Evolutionary conservation across 139 green algal species (phyloP), one percentile per base, ranked within the genome.

Genomic region (Micractinium conductrix): DNA sequence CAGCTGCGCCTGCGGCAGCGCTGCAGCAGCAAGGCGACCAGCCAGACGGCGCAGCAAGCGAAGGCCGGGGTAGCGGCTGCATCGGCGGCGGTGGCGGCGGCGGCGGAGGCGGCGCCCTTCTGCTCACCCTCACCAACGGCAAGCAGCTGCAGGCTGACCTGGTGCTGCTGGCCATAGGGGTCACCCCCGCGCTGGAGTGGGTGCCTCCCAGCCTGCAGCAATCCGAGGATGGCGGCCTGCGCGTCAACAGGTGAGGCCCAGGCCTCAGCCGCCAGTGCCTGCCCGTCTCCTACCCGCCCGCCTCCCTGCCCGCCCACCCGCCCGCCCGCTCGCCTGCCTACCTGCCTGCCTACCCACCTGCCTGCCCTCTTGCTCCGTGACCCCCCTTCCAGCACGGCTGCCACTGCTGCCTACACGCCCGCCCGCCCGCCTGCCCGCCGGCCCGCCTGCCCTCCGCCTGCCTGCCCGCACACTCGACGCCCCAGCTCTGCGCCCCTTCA

Each of bases 131-230:
- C 16, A 91, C 70, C 28, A 86, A 92, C 75, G 90, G 90, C 24
- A 48, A 58, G 42, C 38, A n/a, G 37, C 24, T 90, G 35, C 86
- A 76, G n/a, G 89, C 81, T 0, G 95, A 98, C 78, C 38, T 96
- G 8, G 85, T 97, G 26, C 87, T 98, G 8, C 88, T 81, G 7
- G 94, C 90, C 30, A 91, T 95, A 37, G 95, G 95, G 6, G 94
- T 98, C 40, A 78, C 85, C 43, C 93, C 94, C 0, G 75, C 85
- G 19, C 87, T 91, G 28, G 65, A 80, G 16, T 98, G 94, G 94
- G 81, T 97, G 53, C 91, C 91, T 16, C 63, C 69, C 50, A 63
- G 50, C 50, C 22, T 94, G 16, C n/a, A 78, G 21, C 79, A 88
- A 0, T 87, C 62, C 4, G 3, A 38, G 10, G 95, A 98, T 80